Evolutionary conservation across 108 stramenopile genomes (phyloP).

Genomic region (Aurantiochytrium sp.): DNA sequence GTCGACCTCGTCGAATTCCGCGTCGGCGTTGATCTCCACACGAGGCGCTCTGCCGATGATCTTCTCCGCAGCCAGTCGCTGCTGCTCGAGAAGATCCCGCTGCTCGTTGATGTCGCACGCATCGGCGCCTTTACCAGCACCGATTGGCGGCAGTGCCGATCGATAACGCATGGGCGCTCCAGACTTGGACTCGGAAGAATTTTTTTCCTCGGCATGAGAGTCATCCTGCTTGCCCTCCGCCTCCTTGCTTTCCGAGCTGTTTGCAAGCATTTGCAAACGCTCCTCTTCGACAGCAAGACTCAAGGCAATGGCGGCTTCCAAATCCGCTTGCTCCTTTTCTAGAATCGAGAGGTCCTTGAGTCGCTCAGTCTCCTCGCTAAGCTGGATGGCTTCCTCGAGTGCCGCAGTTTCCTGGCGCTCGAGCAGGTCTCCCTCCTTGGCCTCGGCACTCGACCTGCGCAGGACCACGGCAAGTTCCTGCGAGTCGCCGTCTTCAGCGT

Average conservation of each 20-base stretch:
- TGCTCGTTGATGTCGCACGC: not conserved
- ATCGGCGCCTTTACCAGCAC: not conserved
- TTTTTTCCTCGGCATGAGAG: not conserved
- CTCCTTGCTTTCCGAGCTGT: not conserved
- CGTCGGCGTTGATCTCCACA: not conserved
- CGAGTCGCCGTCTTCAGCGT: not conserved
- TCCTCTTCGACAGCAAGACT: conserved; percentile 15
- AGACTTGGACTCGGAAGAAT: not conserved
- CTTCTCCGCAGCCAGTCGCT: not conserved
- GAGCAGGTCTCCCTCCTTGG: not conserved
- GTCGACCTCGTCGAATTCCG: not conserved
- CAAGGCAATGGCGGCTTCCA: not conserved
- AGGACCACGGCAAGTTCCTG: not conserved
- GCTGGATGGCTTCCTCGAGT: conserved; percentile 12
- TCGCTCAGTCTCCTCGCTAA: not conserved
- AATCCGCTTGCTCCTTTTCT: conserved; percentile 8
- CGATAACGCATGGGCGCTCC: not conserved
- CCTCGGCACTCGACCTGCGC: not conserved
- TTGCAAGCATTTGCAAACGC: not conserved
- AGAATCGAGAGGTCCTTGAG: not conserved
- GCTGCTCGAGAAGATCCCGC: not conserved
- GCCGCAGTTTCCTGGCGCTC: not conserved
- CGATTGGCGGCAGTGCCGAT: conserved; percentile 4
- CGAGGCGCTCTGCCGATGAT: not conserved
- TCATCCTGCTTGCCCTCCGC: not conserved